These are phyloP conservation scores for Diaporthe aspalathi DNA, from an alignment of 2,329 filamentous ascomycete genomes.

Conservation along the genomic window DNA sequence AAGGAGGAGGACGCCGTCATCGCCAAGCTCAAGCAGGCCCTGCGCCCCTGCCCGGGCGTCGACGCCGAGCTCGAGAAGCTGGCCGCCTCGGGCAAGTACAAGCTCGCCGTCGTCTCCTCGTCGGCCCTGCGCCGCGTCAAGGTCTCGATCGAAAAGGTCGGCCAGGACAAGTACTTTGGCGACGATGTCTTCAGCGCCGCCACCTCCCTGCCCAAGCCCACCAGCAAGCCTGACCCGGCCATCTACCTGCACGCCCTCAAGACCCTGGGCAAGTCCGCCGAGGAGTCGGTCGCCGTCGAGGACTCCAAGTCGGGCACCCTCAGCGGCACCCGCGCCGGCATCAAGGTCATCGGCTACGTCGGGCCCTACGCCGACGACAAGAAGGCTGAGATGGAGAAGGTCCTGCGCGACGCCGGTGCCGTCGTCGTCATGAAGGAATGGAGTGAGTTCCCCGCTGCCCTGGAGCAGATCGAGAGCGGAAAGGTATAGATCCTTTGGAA, in stretches of 20 bases:
- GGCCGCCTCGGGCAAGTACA: slow-evolving; percentile 70
- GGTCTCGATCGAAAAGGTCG: slow-evolving; percentile 82
- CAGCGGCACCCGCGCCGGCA: slow-evolving; percentile 78
- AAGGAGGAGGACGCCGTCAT: slow-evolving; percentile 87
- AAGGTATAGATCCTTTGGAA: slow-evolving; percentile 24
- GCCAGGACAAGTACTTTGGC: slow-evolving; percentile 82
- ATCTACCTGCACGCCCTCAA: slow-evolving; percentile 85
- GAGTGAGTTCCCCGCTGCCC: slow-evolving; percentile 63
- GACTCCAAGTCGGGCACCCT: slow-evolving; percentile 88
- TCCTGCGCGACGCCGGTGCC: slow-evolving; percentile 71
- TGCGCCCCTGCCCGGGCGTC: slow-evolving; percentile 76
- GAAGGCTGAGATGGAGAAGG: slow-evolving; percentile 72
- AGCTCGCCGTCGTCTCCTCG: slow-evolving; percentile 83
- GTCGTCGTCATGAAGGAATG: slow-evolving; percentile 71
- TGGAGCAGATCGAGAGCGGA: slow-evolving; percentile 59
- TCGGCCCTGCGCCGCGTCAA: slow-evolving; percentile 82
- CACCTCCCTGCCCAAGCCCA: slow-evolving; percentile 80
- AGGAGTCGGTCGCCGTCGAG: slow-evolving; percentile 84
- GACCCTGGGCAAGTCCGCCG: slow-evolving; percentile 75
- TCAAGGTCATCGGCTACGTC: slow-evolving; percentile 86
- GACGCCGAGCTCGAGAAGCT: slow-evolving; percentile 76
- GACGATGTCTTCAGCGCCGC: slow-evolving; percentile 85
- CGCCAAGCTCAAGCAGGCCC: slow-evolving; percentile 77
- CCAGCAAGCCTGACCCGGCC: slow-evolving; percentile 89
- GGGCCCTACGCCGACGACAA: slow-evolving; percentile 77